phyloP scores from a whole-genome alignment of 768 basidiomycete species.

The Boletellus ananiceps region DNA sequence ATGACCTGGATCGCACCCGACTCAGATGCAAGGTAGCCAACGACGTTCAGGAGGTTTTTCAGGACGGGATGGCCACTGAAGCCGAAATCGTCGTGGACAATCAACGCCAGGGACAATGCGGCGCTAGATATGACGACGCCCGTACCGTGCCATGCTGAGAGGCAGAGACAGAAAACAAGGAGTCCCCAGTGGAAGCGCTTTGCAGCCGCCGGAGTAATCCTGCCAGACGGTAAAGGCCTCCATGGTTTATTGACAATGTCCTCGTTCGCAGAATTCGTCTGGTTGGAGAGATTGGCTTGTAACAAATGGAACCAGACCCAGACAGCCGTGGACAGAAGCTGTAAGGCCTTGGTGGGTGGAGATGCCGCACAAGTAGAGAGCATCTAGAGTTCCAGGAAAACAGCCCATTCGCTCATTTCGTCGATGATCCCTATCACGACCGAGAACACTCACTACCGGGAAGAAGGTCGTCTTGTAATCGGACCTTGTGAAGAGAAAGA shows the following conservation, averaged over 20 bases:
- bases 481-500: constrained; percentile 33
- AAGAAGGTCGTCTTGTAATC: constrained; percentile 34
- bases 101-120: constrained; percentile 17
- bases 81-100: constrained; percentile 30
- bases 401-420: not conserved
- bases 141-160: constrained; percentile 21
- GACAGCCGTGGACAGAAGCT: constrained; percentile 4
- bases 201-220: constrained; percentile 23
- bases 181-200: constrained; percentile 32
- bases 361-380: constrained; percentile 6
- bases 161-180: constrained; percentile 23
- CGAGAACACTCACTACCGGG: constrained; percentile 27
- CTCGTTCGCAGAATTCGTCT: constrained; percentile 23
- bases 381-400: constrained; percentile 4
- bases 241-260: constrained; percentile 34
- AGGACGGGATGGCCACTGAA: too few species aligned
- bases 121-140: constrained; percentile 18
- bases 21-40: too few species aligned
- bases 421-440: not conserved
- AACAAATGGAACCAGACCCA: constrained; percentile 34
- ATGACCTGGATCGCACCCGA: too few species aligned
- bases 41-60: too few species aligned
- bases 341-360: not conserved
- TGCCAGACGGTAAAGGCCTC: constrained; percentile 36
- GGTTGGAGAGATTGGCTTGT: constrained; percentile 34